Conservation (phyloP, 805 yeast species). For the Myxozyma udenii region DNA sequence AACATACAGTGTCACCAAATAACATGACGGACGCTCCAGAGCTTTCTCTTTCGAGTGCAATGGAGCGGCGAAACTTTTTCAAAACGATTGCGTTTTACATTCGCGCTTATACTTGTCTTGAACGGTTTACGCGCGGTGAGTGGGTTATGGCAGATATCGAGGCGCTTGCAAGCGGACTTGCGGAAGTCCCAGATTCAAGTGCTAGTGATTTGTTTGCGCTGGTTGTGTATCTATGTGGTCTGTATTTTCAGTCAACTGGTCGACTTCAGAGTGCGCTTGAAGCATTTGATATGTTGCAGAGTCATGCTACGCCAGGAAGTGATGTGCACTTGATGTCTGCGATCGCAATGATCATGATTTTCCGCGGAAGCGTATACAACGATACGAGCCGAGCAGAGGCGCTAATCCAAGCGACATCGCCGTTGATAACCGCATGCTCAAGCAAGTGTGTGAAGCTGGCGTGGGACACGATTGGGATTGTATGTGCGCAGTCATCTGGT, state of each 20-base stretch:
- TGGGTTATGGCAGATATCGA: slow-evolving; percentile 1
- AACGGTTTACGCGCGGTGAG: slow-evolving; percentile 16
- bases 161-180: not conserved
- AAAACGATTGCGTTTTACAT: slow-evolving; percentile 1
- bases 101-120: slow-evolving; percentile 13
- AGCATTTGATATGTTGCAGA: slow-evolving; percentile 9
- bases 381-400: slow-evolving; percentile 4
- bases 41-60: slow-evolving; percentile 10
- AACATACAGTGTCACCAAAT: not conserved
- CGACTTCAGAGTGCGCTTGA: slow-evolving; percentile 17
- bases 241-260: slow-evolving; percentile 28
- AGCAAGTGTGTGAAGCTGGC: slow-evolving; percentile 14
- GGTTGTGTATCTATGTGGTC: slow-evolving; percentile 18
- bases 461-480: slow-evolving; percentile 6
- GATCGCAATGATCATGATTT: slow-evolving; percentile 1
- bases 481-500: too few relatives aligned
- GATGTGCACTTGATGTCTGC: not conserved
- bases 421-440: slow-evolving; percentile 1
- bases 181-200: not conserved
- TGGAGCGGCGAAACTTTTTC: slow-evolving; percentile 7
- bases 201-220: slow-evolving; percentile 6
- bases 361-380: not conserved
- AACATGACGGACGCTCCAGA: not conserved
- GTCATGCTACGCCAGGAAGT: not conserved
- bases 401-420: slow-evolving; percentile 2